A percentile compares a stretch with the other conserved stretches of the same genome.
Evolutionary conservation across 1,284 basidiomycete genomes (phyloP).

Genomic region (Ceratobasidium sp.): DNA sequence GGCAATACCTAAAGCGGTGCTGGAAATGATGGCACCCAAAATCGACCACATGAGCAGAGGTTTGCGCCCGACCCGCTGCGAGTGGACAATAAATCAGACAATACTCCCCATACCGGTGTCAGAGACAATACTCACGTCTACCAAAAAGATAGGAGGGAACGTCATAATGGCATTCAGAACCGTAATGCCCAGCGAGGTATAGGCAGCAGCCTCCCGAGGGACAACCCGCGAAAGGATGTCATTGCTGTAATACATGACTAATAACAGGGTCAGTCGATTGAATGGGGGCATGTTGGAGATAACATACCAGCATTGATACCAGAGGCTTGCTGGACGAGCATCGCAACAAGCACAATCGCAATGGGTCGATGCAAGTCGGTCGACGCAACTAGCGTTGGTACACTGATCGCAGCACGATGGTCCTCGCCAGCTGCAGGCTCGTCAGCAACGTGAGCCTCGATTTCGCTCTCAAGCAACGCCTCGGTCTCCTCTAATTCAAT

Average conservation of each 20-base stretch:
- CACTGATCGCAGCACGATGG: conserved; percentile 55
- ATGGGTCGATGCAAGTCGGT: conserved; percentile 71
- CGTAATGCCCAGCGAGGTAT: conserved; percentile 80
- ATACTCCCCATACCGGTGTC: background rate
- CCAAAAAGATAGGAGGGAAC: conserved; percentile 83
- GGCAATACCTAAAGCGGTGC: conserved; percentile 75
- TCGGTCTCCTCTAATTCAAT: conserved; percentile 52
- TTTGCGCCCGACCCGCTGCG: conserved; percentile 55
- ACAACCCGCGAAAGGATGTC: conserved; percentile 82
- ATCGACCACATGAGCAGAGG: conserved; percentile 57
- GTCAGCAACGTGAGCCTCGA: conserved; percentile 30
- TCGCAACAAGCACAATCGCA: conserved; percentile 74
- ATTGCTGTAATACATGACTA: conserved; percentile 90
- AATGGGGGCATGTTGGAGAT: conserved; percentile 52
- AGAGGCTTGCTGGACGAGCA: conserved; percentile 82
- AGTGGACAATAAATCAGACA: background rate
- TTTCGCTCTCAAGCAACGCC: conserved; percentile 23
- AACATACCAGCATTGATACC: conserved; percentile 72
- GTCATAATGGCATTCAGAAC: conserved; percentile 85
- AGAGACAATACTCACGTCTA: conserved; percentile 67
- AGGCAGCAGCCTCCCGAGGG: conserved; percentile 75
- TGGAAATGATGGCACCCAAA: conserved; percentile 73
- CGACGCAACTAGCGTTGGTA: conserved; percentile 59
- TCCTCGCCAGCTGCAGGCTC: conserved; percentile 14
- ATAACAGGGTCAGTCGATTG: conserved; percentile 49